These are phyloP conservation scores for Xylariaceae sp. DNA, from an alignment of 2,329 filamentous ascomycete species.

Conservation along the genomic window DNA sequence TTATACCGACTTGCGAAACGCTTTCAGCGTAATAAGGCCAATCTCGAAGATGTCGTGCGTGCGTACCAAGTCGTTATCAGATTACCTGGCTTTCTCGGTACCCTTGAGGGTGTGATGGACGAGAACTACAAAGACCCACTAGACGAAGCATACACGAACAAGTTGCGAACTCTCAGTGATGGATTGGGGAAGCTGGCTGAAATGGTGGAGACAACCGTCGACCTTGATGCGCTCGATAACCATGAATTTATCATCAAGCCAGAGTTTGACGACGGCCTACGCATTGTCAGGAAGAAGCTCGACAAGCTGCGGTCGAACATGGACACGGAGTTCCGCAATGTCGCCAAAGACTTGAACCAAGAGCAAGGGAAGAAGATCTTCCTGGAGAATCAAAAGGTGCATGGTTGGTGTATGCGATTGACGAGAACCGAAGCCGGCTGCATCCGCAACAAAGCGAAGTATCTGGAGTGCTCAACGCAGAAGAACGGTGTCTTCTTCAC, in stretches of 20 bases:
- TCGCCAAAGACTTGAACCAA: slow-evolving; percentile 77
- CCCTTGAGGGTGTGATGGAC: slow-evolving; percentile 91
- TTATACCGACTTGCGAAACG: slow-evolving; percentile 90
- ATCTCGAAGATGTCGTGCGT: slow-evolving; percentile 89
- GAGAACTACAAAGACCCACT: slow-evolving; percentile 85
- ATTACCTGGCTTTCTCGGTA: slow-evolving; percentile 82
- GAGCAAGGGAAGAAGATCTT: slow-evolving; percentile 99
- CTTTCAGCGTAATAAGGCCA: slow-evolving; percentile 88
- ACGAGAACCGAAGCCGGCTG: slow-evolving; percentile 88
- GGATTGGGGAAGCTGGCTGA: slow-evolving; percentile 84
- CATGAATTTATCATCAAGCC: slow-evolving; percentile 99
- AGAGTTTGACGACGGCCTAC: slow-evolving; percentile 87
- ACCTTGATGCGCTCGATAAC: slow-evolving; percentile 89
- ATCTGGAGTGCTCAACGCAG: slow-evolving; percentile 94
- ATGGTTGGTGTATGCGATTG: slow-evolving; percentile 94
- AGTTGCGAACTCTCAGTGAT: slow-evolving; percentile 71
- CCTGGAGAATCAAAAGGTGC: slow-evolving; percentile 90
- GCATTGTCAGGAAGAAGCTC: slow-evolving; percentile 85
- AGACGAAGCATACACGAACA: slow-evolving; percentile 81
- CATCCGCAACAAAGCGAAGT: slow-evolving; percentile 85
- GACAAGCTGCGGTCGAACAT: slow-evolving; percentile 81
- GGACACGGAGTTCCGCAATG: slow-evolving; percentile 72
- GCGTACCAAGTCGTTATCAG: slow-evolving; percentile 94
- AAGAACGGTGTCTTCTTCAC: slow-evolving; percentile 99
- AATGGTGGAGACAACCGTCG: slow-evolving; percentile 98